phyloP scores from a whole-genome alignment of 495 filamentous ascomycete species.

The Penicillium riverlandense region DNA sequence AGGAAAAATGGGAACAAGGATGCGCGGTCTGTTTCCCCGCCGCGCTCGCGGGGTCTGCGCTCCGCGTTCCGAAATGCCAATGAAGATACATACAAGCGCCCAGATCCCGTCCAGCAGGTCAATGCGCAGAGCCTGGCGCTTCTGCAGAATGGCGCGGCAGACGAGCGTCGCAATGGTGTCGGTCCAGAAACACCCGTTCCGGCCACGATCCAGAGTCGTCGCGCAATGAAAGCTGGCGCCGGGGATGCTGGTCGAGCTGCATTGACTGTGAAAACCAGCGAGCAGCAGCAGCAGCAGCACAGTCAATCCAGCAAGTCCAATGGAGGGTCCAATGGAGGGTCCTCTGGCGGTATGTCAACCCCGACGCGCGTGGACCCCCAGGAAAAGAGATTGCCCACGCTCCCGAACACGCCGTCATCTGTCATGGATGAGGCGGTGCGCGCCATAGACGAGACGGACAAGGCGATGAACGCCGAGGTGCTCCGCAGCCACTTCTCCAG shows the following conservation, averaged over 20 bases:
- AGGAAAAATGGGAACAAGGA: conserved; percentile 16
- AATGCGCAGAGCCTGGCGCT: conserved; percentile 1
- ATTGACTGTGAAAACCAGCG: conserved; percentile 22
- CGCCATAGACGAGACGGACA: conserved; percentile 31
- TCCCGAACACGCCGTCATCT: conserved; percentile 41
- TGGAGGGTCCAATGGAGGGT: no score
- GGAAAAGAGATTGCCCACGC: conserved; percentile 38
- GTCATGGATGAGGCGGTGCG: conserved; percentile 42
- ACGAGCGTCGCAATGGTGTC: conserved; percentile 11
- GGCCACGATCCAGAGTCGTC: conserved; percentile 29
- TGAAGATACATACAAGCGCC: conserved; percentile 7
- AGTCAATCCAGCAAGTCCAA: background rate
- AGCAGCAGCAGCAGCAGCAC: background rate
- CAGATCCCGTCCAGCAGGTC: conserved; percentile 1
- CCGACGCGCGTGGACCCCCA: conserved; percentile 22
- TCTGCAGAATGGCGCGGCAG: background rate
- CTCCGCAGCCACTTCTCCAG: conserved; percentile 37
- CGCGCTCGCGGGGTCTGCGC: conserved; percentile 26
- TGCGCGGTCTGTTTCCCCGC: conserved; percentile 37
- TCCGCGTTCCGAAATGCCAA: conserved; percentile 24
- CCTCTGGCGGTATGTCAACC: conserved; percentile 16
- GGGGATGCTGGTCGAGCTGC: conserved; percentile 12
- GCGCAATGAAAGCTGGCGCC: conserved; percentile 19
- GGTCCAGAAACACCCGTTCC: conserved; percentile 1
- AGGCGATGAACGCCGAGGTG: conserved; percentile 24